Evolutionary conservation across 305 asterid genomes (phyloP), one percentile per base, ranked within the genome.

Genomic region (Solanum hybrid): DNA sequence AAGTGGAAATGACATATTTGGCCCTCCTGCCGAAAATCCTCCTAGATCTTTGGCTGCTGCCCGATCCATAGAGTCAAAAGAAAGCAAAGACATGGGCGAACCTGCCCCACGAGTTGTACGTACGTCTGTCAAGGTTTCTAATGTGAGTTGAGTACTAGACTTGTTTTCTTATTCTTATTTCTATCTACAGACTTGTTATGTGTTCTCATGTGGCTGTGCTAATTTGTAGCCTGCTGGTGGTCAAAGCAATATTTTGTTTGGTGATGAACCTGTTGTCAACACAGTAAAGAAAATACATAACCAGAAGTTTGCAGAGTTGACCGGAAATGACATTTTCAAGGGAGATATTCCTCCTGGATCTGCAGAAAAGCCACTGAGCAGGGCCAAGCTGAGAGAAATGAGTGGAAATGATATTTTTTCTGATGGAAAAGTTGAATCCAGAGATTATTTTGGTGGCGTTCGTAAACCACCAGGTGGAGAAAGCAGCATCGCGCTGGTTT

Each of bases 401-500:
- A 95, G 95, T 90, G 99, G 99, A 85, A 95, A 87, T 45, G 92
- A 96, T 66, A 97, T 95, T 73, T 97, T 96, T 90, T 93, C 96
- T 1, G 98, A 97, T 35, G 98, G 95, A 22, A 95, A 95, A 91
- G 92, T 92, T 64, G 92, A 95, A 90, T 93, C 96, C n/a, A 92
- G 98, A 89, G 98, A 94, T 82, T 92, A 93, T 93, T 93, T 95
- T 91, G 98, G 98, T 81, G 99, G 99, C 10, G 98, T 96, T 78
- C 95, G 98, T 77, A 91, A 96, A 90, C 99, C 98, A 26, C 99
- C 98, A 6, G 98, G 99, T 35, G 98, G 98, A 5, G 97, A 96
- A 93, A 96, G 99, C 93, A 97, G 95, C 95, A 94, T 97, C 27
- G 89, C 98, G 42, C 92, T 95, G 94, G 93, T 95, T 90, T 97